Base-by-base conservation (phyloP, 257 asterid genomes). In the Rubia yunnanensis region DNA sequence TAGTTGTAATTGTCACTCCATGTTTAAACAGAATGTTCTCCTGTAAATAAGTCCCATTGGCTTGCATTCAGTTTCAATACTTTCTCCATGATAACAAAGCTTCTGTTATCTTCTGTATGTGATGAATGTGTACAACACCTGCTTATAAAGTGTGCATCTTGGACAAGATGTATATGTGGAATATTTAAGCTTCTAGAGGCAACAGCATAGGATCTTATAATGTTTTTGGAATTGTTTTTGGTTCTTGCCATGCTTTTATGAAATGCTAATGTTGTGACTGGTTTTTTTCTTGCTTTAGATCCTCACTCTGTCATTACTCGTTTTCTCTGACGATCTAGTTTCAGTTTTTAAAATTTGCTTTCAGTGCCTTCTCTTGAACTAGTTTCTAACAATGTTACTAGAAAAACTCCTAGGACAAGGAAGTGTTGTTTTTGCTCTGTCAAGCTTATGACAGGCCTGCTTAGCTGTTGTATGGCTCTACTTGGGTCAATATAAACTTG, bases 221-320 rank as follows among this genome's bases (percentile, higher is more conserved):
- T 31, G 6, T 20, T 24, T 55, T 38, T 57, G 44, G 26, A 24
- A 20, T 58, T 31, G 15, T 5, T 30, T 30, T 14, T 30, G n/a
- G 41, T 58, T 30, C 14, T 14, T 58, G 6, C 63, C 5, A 58
- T 30, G 41, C 15, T 58, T n/a, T 0, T 56, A 14, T 7, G 7
- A 31, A 31, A 28, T 59, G 36, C 44, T 59, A 31, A 59, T 31
- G 44, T 54, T 30, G 62, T 57, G 32, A 30, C 63, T n/a, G 63
- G 60, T 18, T 5, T 23, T 27, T 53, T 54, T 18, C 28, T 32
- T 24, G 18, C 32, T 24, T 23, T 10, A 23, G 1, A 10, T 54
- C 10, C 24, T 55, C 8, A 26, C n/a, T 24, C 3, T 52, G 18
- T 20, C 10, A 8, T 2, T 22, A 1, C 4, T n/a, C 18, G 35